Evolutionary conservation across 1,284 basidiomycete species (phyloP).

Genomic region (Cryptococcus sp.): DNA sequence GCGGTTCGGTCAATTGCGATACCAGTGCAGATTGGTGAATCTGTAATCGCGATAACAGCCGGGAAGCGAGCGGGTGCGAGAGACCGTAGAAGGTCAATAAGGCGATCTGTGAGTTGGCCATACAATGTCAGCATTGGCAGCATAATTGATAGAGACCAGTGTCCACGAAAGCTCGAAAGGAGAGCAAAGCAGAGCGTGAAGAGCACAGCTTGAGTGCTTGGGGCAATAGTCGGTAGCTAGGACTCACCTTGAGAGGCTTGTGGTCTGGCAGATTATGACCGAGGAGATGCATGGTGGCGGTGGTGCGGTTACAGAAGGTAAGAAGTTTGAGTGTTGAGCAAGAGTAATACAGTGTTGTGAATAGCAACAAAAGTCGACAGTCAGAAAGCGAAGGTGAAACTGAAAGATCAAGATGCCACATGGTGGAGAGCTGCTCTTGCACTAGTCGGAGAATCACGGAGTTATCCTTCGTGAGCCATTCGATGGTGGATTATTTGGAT

Average conservation of each 20-base stretch:
- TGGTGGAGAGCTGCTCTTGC: background rate
- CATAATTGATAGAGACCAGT: background rate
- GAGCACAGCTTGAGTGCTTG: background rate
- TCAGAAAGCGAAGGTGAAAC: background rate
- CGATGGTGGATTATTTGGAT: too few relatives aligned
- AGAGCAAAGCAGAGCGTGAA: background rate
- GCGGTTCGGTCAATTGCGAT: constrained; percentile 55
- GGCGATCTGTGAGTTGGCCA: constrained; percentile 53
- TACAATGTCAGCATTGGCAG: background rate
- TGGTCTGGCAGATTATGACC: constrained; percentile 56
- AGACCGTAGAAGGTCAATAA: constrained; percentile 59
- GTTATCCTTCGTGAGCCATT: background rate
- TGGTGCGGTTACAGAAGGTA: constrained; percentile 1
- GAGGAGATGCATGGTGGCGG: constrained; percentile 52
- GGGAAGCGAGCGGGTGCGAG: constrained; percentile 52
- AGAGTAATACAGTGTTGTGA: background rate
- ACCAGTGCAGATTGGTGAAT: constrained; percentile 55
- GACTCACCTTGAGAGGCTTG: constrained; percentile 53
- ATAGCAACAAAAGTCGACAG: background rate
- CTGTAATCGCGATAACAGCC: constrained; percentile 57
- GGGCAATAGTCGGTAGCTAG: background rate
- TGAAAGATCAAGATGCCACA: too few relatives aligned
- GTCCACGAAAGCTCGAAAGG: background rate
- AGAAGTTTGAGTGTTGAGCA: too few relatives aligned
- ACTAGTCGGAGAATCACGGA: constrained; percentile 10